Evolutionary conservation across 2,329 filamentous ascomycete species (phyloP), one percentile per base, ranked within the genome.

Genomic region (Fusarium praegraminearum): DNA sequence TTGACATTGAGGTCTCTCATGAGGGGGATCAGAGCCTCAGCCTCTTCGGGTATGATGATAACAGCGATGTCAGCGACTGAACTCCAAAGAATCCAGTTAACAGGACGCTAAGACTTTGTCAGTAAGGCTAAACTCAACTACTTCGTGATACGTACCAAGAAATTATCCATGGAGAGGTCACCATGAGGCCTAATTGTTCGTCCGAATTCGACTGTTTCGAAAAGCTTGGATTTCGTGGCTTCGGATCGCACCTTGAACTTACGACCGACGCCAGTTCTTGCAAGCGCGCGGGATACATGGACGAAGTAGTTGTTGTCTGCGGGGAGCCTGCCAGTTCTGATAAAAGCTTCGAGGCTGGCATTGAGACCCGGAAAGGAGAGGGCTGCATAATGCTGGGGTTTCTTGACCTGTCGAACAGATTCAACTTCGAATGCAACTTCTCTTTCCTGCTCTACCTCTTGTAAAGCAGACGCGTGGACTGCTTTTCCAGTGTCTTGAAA

Each of bases 51-150:
- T 24, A 86, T 86, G 7, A 91, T 74, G 3, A 91, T 74, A 0
- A 92, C 67, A 0, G 84, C 89, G 0, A 80, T 83, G 9, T 85
- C 74, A 0, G 78, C 78, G 1, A 74, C n/a, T 0, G 69, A 71
- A 57, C 84, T 86, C 83, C 84, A 90, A 0, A 91, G 73, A 2
- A 91, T 71, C 88, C 88, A 92, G 28, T 88, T 85, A 0, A 89
- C 84, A 0, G 84, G 80, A 3, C 82, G 79, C 60, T 83, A 66
- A 71, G 35, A n/a, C 7, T 28, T 15, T 20, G 47, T 73, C n/a
- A 73, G 69, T 49, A 35, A 10, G 12, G 18, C 2, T 18, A n/a
- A 28, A 22, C 28, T 2, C 7, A 38, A 26, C 2, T 9, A 38
- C n/a, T 5, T 13, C 5, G 3, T 4, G 10, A 13, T 32, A 60